Conservation (phyloP, 495 filamentous ascomycete species). For the Penicillium alfredii region DNA sequence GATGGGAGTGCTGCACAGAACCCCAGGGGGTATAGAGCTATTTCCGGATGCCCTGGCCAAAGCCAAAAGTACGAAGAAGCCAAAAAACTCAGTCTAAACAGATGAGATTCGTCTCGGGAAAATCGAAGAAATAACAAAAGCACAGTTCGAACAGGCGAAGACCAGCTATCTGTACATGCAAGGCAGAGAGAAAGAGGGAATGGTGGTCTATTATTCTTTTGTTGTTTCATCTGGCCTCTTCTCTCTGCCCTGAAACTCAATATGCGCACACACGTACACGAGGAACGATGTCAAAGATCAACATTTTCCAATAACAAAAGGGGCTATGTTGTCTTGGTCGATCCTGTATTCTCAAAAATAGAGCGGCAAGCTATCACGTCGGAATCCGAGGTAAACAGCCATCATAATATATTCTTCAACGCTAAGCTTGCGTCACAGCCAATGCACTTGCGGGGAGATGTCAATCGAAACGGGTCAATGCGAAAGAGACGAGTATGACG, state of each 20-base stretch:
- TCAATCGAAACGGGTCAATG: conserved; percentile 10
- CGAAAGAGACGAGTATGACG: conserved; percentile 6
- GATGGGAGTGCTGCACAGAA: not conserved
- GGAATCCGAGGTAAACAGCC: conserved; percentile 10
- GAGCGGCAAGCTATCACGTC: conserved; percentile 22
- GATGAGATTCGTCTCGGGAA: conserved; percentile 31
- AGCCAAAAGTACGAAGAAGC: not conserved
- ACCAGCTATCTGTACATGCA: conserved; percentile 51
- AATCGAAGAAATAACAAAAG: conserved; percentile 29
- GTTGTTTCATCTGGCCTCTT: conserved; percentile 16
- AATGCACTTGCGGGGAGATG: no score
- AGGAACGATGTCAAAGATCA: conserved; percentile 1
- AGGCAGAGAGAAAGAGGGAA: conserved; percentile 23
- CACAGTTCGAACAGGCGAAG: conserved; percentile 40
- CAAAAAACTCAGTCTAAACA: conserved; percentile 28
- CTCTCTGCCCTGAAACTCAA: conserved; percentile 25
- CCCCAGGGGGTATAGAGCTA: no score
- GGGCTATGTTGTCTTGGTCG: conserved; percentile 3
- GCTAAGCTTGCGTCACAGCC: conserved; percentile 4
- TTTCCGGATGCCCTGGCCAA: no score
- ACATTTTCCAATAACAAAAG: conserved; percentile 10
- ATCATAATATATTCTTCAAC: conserved; percentile 18
- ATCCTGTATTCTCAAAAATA: conserved; percentile 20
- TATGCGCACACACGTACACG: conserved; percentile 24
- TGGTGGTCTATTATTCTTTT: conserved; percentile 24